Conservation (phyloP, 495 filamentous ascomycete genomes). For the Xylaria castorea region DNA sequence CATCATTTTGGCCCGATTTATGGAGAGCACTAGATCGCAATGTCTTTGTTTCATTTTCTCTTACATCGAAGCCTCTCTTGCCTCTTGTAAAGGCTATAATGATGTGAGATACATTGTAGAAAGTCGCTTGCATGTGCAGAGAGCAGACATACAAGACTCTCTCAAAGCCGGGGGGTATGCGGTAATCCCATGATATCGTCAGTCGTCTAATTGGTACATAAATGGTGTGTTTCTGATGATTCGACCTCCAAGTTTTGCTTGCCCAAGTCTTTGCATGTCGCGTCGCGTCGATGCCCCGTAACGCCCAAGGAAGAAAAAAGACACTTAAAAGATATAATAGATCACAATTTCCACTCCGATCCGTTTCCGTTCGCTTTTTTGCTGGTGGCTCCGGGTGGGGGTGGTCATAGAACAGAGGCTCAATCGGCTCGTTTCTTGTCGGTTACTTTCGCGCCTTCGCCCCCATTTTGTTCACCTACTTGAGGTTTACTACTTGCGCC, state of each 20-base stretch:
- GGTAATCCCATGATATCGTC: slow-evolving; percentile 30
- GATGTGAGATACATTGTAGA: background rate
- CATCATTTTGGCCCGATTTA: slow-evolving; percentile 24
- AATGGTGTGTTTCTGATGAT: slow-evolving; percentile 16
- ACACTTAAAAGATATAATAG: slow-evolving; percentile 35
- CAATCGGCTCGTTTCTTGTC: slow-evolving; percentile 51
- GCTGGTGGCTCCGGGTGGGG: slow-evolving; percentile 21
- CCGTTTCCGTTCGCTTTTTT: slow-evolving; percentile 30
- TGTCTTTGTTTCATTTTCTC: background rate
- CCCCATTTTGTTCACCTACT: slow-evolving; percentile 35
- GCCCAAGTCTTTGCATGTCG: slow-evolving; percentile 11
- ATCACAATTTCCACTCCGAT: slow-evolving; percentile 26
- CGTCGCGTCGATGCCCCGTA: slow-evolving; percentile 13
- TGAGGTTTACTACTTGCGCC: slow-evolving; percentile 38
- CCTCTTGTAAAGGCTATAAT: background rate
- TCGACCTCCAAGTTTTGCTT: slow-evolving; percentile 20
- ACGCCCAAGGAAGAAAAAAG: slow-evolving; percentile 21
- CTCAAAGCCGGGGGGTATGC: slow-evolving; percentile 1
- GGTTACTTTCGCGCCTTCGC: slow-evolving; percentile 31
- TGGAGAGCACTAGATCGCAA: background rate
- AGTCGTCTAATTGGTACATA: slow-evolving; percentile 30
- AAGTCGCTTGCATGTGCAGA: background rate
- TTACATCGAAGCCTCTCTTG: background rate
- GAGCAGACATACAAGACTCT: background rate
- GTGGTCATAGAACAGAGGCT: slow-evolving; percentile 15